Base-by-base conservation (phyloP, 257 asterid genomes). In the Solanum ahanhuiri region DNA sequence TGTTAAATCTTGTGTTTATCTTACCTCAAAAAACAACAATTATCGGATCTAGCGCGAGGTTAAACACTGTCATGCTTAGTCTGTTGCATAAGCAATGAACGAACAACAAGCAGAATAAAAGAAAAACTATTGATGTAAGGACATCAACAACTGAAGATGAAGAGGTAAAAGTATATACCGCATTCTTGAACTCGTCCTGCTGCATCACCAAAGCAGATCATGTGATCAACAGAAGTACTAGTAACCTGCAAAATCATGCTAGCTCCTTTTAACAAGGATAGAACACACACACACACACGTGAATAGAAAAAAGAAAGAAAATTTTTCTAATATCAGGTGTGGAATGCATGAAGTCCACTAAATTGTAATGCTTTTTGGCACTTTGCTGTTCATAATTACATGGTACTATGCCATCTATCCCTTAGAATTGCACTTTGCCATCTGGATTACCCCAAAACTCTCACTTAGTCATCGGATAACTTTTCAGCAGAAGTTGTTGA, bases 121-220 rank as follows among this genome's bases (percentile, higher is more conserved):
- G 22, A 76, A 23, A 75, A 48, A 1, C 67, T 81, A 81, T 81
- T 81, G 12, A 48, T 5, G 67, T 9, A 81, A 1, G 67, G 67
- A 15, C 84, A 28, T 81, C 67, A 70, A 85, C 23, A 31, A 66
- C 86, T 3, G 57, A 76, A 85, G 5, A 37, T 71, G 25, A 23
- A 71, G 14, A 39, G 25, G 41, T 7, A 23, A 41, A 30, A 23
- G 57, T 33, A 67, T 11, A 88, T 89, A 97, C 99, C 98, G 45
- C 91, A 91, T 94, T 97, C 98, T 93, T 95, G 98, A 88, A 97
- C 92, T 54, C 91, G 95, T 33, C 98, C 98, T 28, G 99, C 94
- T 18, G 99, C 98, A 88, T 95, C 98, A 34, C 92, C 92, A 89
- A 97, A 94, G 94, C 98, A 97, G 89, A 87, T 91, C 98, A 97